A percentile compares a stretch with the other conserved stretches of the same genome.
phyloP scores from a whole-genome alignment of 2,329 filamentous ascomycete genomes.

The Trichoderma lentiforme region DNA sequence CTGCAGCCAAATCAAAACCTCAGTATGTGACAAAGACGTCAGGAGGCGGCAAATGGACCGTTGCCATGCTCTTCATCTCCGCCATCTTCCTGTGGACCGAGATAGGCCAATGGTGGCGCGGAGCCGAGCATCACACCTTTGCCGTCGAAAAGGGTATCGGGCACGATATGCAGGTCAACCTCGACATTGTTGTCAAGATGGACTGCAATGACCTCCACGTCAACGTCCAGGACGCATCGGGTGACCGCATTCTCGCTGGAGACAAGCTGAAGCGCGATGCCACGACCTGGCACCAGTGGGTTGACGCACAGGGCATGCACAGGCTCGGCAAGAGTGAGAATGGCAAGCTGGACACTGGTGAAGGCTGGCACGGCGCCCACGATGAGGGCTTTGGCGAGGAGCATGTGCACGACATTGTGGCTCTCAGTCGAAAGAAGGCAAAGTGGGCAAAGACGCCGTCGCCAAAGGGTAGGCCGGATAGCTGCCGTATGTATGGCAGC shows the following conservation, averaged over 20 bases:
- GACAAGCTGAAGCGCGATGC: conserved; percentile 69
- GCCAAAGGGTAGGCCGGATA: conserved; percentile 59
- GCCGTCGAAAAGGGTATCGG: conserved; percentile 89
- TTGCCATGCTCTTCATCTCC: conserved; percentile 74
- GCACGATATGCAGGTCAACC: conserved; percentile 86
- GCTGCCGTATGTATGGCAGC: conserved; percentile 85
- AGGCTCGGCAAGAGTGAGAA: conserved; percentile 54
- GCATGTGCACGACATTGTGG: conserved; percentile 88
- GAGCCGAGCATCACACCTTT: conserved; percentile 83
- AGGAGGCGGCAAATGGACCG: conserved; percentile 90
- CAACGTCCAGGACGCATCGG: conserved; percentile 94
- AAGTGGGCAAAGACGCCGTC: conserved; percentile 75
- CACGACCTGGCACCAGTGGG: conserved; percentile 82
- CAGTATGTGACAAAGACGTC: conserved; percentile 83
- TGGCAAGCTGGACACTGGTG: conserved; percentile 54
- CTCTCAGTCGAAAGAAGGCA: conserved; percentile 59
- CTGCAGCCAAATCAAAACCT: conserved; percentile 85
- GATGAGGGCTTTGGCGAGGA: conserved; percentile 73
- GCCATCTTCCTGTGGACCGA: conserved; percentile 74
- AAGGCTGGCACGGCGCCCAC: conserved; percentile 52
- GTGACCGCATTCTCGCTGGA: conserved; percentile 84
- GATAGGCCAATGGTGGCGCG: conserved; percentile 76
- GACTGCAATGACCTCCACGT: conserved; percentile 82
- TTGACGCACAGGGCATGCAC: conserved; percentile 64
- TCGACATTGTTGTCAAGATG: conserved; percentile 92